Evolutionary conservation across 78 protist species (phyloP), one percentile per base, ranked within the genome.

Genomic region (Creolimax fragrantissima): DNA sequence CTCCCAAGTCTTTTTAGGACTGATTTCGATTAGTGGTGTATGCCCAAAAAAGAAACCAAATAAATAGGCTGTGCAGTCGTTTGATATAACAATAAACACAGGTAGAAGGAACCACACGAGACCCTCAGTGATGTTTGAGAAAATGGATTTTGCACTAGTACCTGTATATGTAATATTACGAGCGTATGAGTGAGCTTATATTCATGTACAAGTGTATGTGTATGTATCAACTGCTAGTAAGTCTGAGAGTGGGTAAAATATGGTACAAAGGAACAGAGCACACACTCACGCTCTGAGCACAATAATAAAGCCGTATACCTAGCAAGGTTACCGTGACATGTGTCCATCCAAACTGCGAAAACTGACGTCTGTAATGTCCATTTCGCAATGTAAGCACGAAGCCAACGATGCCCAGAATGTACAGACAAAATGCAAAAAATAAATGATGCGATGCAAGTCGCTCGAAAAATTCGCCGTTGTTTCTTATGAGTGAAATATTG

Each of bases 1-100:
- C 85, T 98, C 99, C 98, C 97, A 96, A 5, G 99, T 98, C 91
- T 98, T 98, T 74, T 97, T 98, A 74, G 99, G 98, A 3, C 97
- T 94, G 58, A 98, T 93, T 35, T 90, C 67, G 93, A 96, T 96
- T 43, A 98, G 97, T n/a, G 94, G 97, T 11, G 94, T 93, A 3
- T 84, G 35, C 85, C 99, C 99, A 41, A 96, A 94, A 84, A 93
- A 88, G 90, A 95, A 92, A 44, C 98, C 98, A 85, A 81, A 96
- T 39, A 96, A 84, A 93, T 95, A 98, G 43, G 99, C 99, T 89
- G 89, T 93, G 36, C 93, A 90, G 95, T 98, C 99, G 89, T 98
- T 98, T 84, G 93, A 66, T 43, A 96, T 92, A 44, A 98, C 94
- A 5, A 97, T 92, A 35, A 93, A 81, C 37, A 90, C 95, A 37